Evolutionary conservation across 352 stramenopile species (phyloP), one percentile per base, ranked within the genome.

Genomic region (Paralagenidium karlingii): DNA sequence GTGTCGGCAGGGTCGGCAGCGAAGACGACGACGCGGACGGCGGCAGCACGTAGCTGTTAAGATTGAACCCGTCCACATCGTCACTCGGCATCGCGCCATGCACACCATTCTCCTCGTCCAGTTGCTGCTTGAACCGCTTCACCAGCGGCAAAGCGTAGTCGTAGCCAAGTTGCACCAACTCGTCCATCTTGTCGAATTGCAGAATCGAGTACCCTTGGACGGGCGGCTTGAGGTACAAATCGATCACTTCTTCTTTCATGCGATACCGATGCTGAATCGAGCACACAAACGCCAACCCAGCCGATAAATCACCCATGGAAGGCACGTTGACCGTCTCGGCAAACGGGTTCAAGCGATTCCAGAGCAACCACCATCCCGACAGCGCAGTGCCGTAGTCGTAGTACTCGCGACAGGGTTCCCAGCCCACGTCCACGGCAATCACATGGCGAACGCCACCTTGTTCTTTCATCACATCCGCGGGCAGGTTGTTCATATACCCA

Each of bases 401-500:
- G 22, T 85, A 87, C 5, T 84, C 64, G 0, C 65, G 77, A 2
- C 70, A 60, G 2, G 68, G 63, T 24, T 92, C 78, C 26, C 78
- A 87, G 20, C 77, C 79, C 10, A 96, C 84, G 55, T 95, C 82
- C 2, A 95, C 80, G 3, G 82, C 86, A 20, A 96, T 63, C 30
- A 95, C 82, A 38, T 86, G 89, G 43, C 87, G 82, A 40, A 94
- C 87, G 7, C 80, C 80, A 4, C 76, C 68, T 49, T 94, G 71
- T 27, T 90, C 74, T 41, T 85, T 80, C 67, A 96, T 95, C 24
- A 96, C 69, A 49, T 96, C 83, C 1, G 77, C 85, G 3, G 88
- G 86, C 9, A 97, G 53, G 43, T 96, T 96, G 60, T 96, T 96
- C 58, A 95, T 88, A 53, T 97, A 97, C 0, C 84, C 85, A 15